Conservation (phyloP, 345 rosid species). For the Kandelia obovata region DNA sequence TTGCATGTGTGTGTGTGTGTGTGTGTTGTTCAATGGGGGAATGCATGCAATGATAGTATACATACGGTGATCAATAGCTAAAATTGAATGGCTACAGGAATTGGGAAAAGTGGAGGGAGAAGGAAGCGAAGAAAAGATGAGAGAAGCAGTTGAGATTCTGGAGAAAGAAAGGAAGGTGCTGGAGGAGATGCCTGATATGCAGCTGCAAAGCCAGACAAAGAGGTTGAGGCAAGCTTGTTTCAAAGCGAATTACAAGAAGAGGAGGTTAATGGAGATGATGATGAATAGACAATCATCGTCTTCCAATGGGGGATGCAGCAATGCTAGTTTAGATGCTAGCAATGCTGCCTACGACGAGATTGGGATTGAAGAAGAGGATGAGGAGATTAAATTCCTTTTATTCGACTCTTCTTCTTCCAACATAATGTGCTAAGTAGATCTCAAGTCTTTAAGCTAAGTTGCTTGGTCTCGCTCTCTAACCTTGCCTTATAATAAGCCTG, state of each 20-base stretch:
- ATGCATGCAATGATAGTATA: too few relatives aligned
- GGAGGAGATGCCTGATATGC: conserved; percentile 57
- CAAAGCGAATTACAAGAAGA: conserved; percentile 74
- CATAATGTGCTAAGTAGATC: background rate
- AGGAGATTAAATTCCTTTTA: conserved; percentile 12
- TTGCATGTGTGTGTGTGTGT: too few relatives aligned
- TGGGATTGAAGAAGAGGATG: conserved; percentile 4
- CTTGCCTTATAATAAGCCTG: too few relatives aligned
- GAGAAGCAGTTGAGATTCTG: conserved; percentile 42
- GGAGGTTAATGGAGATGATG: conserved; percentile 20
- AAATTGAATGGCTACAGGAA: too few relatives aligned
- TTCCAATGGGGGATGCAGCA: too few relatives aligned
- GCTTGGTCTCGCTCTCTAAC: too few relatives aligned
- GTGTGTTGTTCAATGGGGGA: too few relatives aligned
- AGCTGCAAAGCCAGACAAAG: conserved; percentile 53
- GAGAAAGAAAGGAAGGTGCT: conserved; percentile 60
- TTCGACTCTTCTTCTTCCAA: background rate
- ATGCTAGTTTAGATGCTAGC: background rate
- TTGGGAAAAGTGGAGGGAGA: conserved; percentile 18
- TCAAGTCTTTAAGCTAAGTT: too few relatives aligned
- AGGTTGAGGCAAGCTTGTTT: conserved; percentile 75
- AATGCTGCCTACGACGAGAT: background rate
- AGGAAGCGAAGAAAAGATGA: conserved; percentile 10
- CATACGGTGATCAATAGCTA: too few relatives aligned
- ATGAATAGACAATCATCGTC: background rate